These are phyloP conservation scores for Cantharellus anzutake DNA, from an alignment of 768 basidiomycete genomes.

Conservation along the genomic window DNA sequence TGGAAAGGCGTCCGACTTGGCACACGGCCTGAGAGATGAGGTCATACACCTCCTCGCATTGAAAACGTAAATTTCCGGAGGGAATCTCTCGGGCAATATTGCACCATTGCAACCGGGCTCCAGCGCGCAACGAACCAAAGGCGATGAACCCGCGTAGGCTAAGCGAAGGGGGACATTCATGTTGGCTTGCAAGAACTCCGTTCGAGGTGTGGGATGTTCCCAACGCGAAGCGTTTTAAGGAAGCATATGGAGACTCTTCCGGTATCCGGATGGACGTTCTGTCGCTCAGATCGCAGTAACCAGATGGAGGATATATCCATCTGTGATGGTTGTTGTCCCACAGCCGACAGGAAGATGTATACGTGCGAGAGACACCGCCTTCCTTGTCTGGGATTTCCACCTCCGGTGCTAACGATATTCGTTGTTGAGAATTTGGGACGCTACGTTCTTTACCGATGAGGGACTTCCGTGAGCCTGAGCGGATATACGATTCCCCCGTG, in stretches of 20 bases:
- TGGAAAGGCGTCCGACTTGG: slow-evolving; percentile 21
- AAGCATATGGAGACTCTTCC: no score
- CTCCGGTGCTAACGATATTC: no score
- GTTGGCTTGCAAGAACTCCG: slow-evolving; percentile 23
- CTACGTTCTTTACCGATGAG: no score
- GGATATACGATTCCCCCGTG: background rate
- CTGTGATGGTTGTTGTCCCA: slow-evolving; percentile 17
- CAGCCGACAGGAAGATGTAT: no score
- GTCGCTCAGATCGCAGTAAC: no score
- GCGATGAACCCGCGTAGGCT: slow-evolving; percentile 27
- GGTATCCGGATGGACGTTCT: no score
- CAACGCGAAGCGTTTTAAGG: slow-evolving; percentile 21
- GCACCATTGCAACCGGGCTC: slow-evolving; percentile 28
- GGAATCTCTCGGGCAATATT: slow-evolving; percentile 31
- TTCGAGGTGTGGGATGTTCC: slow-evolving; percentile 23
- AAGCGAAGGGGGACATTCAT: slow-evolving; percentile 22
- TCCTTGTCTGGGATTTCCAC: no score
- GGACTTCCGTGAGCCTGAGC: no score
- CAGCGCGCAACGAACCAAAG: slow-evolving; percentile 28
- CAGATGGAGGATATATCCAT: no score
- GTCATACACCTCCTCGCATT: slow-evolving; percentile 21
- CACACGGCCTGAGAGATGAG: slow-evolving; percentile 27
- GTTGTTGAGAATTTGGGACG: no score
- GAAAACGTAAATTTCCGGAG: slow-evolving; percentile 22
- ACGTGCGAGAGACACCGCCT: no score